Percentiles rank a stretch among this genome's conserved stretches.
phyloP scores from a whole-genome alignment of 2,329 filamentous ascomycete genomes.

The Lojkania enalia region DNA sequence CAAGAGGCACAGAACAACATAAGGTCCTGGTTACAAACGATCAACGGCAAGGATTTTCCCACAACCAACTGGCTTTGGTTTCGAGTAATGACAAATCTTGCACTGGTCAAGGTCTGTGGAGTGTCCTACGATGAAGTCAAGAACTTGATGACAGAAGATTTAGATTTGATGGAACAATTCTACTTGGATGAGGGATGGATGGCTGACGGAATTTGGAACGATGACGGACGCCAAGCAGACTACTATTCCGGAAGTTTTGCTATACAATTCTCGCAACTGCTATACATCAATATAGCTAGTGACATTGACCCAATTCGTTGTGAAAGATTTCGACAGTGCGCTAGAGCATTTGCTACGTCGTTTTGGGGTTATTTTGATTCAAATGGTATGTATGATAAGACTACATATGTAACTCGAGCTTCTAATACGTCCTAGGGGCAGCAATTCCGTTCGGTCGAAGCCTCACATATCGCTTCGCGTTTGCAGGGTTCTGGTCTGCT shows the following conservation, averaged over 20 bases:
- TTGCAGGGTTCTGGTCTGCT: slow-evolving; percentile 55
- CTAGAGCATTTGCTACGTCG: slow-evolving; percentile 41
- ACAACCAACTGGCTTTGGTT: slow-evolving; percentile 56
- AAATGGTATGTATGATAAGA: slow-evolving; percentile 32
- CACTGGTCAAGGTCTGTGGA: slow-evolving; percentile 45
- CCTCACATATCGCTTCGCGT: slow-evolving; percentile 57
- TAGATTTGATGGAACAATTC: slow-evolving; percentile 48
- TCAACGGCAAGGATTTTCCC: slow-evolving; percentile 50
- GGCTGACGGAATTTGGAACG: slow-evolving; percentile 48
- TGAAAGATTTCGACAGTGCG: slow-evolving; percentile 40
- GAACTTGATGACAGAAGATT: slow-evolving; percentile 42
- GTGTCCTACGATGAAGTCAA: slow-evolving; percentile 35
- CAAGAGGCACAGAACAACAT: slow-evolving; percentile 40
- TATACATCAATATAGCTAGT: slow-evolving; percentile 47
- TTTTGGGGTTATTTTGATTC: slow-evolving; percentile 54
- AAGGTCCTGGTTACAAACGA: slow-evolving; percentile 41
- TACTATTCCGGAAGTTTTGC: slow-evolving; percentile 58
- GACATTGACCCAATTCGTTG: slow-evolving; percentile 44
- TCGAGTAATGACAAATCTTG: slow-evolving; percentile 52
- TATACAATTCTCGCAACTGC: slow-evolving; percentile 53
- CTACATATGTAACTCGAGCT: neutral
- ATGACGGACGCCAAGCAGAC: slow-evolving; percentile 46
- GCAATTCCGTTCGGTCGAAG: slow-evolving; percentile 58
- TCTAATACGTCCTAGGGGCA: slow-evolving; percentile 43
- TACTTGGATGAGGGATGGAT: slow-evolving; percentile 51